Conservation (phyloP, 2,329 filamentous ascomycete genomes). For the Magnaporthiopsis poae region DNA sequence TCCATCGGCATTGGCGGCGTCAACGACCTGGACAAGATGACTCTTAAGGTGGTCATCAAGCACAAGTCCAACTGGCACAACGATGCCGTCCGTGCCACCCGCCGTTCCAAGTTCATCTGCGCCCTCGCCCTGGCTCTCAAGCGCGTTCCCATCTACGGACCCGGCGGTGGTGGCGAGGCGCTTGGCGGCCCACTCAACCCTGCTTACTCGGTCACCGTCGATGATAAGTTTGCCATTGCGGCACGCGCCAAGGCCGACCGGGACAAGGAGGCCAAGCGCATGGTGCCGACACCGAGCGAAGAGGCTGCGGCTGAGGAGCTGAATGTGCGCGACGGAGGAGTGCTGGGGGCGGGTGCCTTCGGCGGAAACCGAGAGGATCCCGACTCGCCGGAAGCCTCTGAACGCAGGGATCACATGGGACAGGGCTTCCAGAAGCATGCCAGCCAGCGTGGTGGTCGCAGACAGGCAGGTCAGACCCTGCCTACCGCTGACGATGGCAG, state of each 20-base stretch:
- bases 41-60: conserved; percentile 71
- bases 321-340: conserved; percentile 28
- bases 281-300: conserved; percentile 46
- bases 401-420: conserved; percentile 27
- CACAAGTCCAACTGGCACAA: conserved; percentile 93
- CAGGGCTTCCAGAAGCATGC: conserved; percentile 25
- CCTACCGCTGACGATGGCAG: conserved; percentile 23
- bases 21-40: conserved; percentile 77
- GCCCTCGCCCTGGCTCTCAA: conserved; percentile 76
- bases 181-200: conserved; percentile 64
- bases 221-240: conserved; percentile 54
- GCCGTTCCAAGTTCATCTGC: conserved; percentile 94
- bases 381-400: conserved; percentile 24
- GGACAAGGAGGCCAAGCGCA: conserved; percentile 53
- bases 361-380: conserved; percentile 28
- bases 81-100: conserved; percentile 67
- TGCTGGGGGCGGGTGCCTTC: conserved; percentile 24
- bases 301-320: conserved; percentile 35
- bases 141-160: conserved; percentile 75
- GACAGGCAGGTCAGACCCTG: conserved; percentile 37
- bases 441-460: conserved; percentile 36
- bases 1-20: conserved; percentile 69
- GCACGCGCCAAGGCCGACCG: conserved; percentile 51
- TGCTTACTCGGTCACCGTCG: conserved; percentile 67
- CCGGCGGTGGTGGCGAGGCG: conserved; percentile 58